These are phyloP conservation scores for Flaveria bidentis DNA, from an alignment of 129 eudicot genomes.

Conservation along the genomic window DNA sequence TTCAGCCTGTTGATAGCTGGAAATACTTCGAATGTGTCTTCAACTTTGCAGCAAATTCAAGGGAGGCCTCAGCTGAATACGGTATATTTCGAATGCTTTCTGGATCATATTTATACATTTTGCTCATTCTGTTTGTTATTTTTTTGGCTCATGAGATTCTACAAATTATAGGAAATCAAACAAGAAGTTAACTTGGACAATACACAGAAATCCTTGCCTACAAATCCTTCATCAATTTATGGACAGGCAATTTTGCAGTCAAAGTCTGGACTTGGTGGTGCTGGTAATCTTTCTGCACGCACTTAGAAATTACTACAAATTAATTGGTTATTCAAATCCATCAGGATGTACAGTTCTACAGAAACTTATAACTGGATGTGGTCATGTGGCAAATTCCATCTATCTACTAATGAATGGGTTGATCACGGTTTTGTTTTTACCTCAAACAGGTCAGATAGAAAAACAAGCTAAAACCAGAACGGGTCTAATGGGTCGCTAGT, in stretches of 20 bases:
- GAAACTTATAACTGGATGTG: neutral
- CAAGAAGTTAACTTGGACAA: slow-evolving; percentile 73
- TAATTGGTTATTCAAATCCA: neutral
- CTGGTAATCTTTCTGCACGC: slow-evolving; percentile 52
- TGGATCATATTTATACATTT: neutral
- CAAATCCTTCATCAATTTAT: slow-evolving; percentile 90
- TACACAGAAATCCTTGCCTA: slow-evolving; percentile 75
- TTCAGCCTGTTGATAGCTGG: slow-evolving; percentile 88
- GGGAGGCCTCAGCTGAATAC: slow-evolving; percentile 70
- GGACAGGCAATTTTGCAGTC: slow-evolving; percentile 97
- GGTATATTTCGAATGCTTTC: slow-evolving; percentile 41
- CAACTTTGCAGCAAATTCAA: slow-evolving; percentile 88
- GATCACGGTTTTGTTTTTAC: neutral
- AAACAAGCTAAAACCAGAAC: neutral
- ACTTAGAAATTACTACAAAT: neutral
- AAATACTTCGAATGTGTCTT: slow-evolving; percentile 68
- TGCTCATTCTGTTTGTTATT: slow-evolving; percentile 15
- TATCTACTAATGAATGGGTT: neutral
- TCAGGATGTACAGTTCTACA: neutral
- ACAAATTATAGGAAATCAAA: slow-evolving; percentile 65
- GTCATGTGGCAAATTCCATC: neutral
- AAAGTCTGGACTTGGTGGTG: slow-evolving; percentile 85
- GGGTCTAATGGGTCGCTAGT: neutral
- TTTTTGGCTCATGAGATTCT: slow-evolving; percentile 7
- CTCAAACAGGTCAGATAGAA: neutral